phyloP scores from a whole-genome alignment of 176 grass and related monocot species.

The Themeda triandra region DNA sequence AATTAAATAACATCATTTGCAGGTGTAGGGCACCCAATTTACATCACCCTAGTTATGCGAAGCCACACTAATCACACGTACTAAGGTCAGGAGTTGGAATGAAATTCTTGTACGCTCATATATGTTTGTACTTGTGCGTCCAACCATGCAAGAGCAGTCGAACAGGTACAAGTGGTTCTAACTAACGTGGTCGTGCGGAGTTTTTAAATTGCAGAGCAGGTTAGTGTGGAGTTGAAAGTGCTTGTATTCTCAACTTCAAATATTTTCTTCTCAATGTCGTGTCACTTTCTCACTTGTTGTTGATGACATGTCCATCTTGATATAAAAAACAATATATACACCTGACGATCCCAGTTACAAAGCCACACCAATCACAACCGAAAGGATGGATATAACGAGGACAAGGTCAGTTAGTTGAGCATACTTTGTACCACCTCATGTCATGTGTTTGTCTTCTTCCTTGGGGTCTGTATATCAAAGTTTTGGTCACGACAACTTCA shows the following conservation, averaged over 20 bases:
- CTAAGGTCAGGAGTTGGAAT: slow-evolving; percentile 10
- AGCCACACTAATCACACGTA: neutral
- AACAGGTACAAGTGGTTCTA: slow-evolving; percentile 40
- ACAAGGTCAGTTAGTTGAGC: neutral
- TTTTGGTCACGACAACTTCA: neutral
- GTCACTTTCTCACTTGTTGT: neutral
- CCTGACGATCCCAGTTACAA: neutral
- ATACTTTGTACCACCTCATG: neutral
- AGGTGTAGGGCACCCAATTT: neutral
- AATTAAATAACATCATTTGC: neutral
- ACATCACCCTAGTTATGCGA: neutral
- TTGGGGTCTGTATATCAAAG: neutral
- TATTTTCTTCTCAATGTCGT: neutral
- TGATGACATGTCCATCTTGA: neutral
- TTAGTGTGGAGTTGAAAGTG: slow-evolving; percentile 11
- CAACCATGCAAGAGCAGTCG: neutral
- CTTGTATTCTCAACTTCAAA: neutral
- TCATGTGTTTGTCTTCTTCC: neutral
- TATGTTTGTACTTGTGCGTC: slow-evolving; percentile 16
- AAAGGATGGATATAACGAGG: neutral
- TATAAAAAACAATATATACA: neutral
- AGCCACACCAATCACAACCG: neutral
- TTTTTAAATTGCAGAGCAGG: slow-evolving; percentile 17
- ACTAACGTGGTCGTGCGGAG: slow-evolving; percentile 29
- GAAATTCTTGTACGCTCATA: neutral